Conservation (phyloP, 2,329 filamentous ascomycete genomes). For the Ophiostoma perfectum region DNA sequence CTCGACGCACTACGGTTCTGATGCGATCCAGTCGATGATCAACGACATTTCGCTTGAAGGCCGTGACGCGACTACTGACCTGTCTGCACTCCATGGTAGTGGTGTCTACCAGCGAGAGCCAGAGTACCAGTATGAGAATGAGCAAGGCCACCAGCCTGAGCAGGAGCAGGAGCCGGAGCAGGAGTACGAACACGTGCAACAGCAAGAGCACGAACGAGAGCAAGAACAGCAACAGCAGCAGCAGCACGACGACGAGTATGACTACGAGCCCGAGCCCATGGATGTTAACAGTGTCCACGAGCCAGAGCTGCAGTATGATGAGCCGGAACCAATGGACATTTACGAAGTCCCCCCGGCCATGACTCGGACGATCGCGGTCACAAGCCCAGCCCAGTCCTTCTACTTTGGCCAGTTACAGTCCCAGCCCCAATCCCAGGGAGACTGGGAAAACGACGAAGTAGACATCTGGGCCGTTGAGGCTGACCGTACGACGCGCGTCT, state of each 20-base stretch:
- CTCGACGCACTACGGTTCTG: slow-evolving; percentile 23
- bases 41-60: slow-evolving; percentile 23
- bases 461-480: slow-evolving; percentile 57
- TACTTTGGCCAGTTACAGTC: neutral
- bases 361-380: neutral
- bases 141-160: neutral
- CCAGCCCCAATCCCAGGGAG: neutral
- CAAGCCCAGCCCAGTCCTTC: neutral
- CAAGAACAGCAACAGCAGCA: neutral
- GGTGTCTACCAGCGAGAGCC: slow-evolving; percentile 4
- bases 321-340: slow-evolving; percentile 8
- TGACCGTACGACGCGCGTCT: slow-evolving; percentile 37
- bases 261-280: slow-evolving; percentile 3
- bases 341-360: slow-evolving; percentile 1
- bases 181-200: neutral
- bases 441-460: slow-evolving; percentile 34
- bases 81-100: slow-evolving; percentile 10
- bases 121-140: slow-evolving; percentile 2
- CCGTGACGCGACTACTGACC: slow-evolving; percentile 13
- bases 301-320: neutral
- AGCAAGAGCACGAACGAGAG: neutral
- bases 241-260: neutral
- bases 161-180: neutral
- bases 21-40: slow-evolving; percentile 22
- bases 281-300: slow-evolving; percentile 11